phyloP scores from a whole-genome alignment of 2,329 filamentous ascomycete species.

The Pseudogymnoascus sp. region DNA sequence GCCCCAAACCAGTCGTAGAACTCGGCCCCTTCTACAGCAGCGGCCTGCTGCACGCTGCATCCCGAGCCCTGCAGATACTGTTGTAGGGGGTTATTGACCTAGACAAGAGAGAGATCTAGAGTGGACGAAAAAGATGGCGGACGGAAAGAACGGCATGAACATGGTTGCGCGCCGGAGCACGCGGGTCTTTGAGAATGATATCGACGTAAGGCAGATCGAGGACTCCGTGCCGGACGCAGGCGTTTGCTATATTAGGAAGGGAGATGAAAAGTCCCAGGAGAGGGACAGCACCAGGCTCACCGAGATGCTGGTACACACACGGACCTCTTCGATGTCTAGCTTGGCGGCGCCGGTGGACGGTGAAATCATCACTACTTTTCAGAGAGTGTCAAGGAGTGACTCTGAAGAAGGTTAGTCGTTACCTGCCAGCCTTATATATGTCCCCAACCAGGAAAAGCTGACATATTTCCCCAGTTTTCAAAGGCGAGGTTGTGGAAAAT shows the following conservation, averaged over 20 bases:
- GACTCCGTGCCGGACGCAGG: background rate
- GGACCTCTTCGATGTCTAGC: background rate
- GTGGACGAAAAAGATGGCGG: background rate
- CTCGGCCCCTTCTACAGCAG: conserved; percentile 6
- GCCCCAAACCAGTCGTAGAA: conserved; percentile 5
- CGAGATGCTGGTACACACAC: background rate
- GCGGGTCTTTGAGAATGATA: conserved; percentile 10
- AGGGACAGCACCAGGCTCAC: background rate
- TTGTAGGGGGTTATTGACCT: conserved; percentile 7
- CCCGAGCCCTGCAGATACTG: background rate
- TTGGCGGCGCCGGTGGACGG: background rate
- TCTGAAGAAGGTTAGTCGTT: conserved; percentile 4
- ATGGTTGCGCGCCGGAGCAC: conserved; percentile 8
- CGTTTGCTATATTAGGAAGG: conserved; percentile 4
- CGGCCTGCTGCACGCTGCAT: background rate
- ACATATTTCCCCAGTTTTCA: background rate
- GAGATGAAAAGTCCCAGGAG: background rate
- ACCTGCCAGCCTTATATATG: background rate
- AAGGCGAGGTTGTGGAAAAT: conserved; percentile 13
- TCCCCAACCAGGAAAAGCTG: background rate
- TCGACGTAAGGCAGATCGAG: conserved; percentile 7
- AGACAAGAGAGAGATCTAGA: background rate
- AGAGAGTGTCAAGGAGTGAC: background rate
- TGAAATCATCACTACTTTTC: background rate
- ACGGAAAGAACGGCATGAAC: conserved; percentile 5